phyloP scores from a whole-genome alignment of 139 green algal genomes.

The Marvania coccoides region DNA sequence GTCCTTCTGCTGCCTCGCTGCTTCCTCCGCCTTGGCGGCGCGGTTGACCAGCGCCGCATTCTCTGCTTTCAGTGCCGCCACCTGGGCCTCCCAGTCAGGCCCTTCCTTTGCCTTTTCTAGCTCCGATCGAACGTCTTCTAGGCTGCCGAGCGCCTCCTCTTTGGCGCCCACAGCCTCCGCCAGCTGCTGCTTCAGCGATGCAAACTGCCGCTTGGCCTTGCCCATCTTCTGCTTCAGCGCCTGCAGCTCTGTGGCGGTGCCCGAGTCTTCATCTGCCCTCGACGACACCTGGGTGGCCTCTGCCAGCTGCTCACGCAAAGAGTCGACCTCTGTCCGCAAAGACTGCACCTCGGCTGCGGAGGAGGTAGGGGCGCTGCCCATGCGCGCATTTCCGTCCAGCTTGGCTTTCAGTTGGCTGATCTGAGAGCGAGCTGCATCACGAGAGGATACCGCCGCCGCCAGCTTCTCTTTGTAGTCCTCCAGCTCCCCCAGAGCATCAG shows the following conservation, averaged over 20 bases:
- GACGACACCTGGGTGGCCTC: not conserved
- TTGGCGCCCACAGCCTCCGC: not conserved
- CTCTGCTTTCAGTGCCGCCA: not conserved
- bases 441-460: not conserved
- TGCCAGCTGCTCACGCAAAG: conserved; percentile 9
- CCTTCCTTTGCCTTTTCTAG: no score
- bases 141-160: not conserved
- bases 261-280: not conserved
- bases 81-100: no score
- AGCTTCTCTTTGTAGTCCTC: conserved; percentile 31
- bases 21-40: not conserved
- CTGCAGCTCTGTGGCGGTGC: not conserved
- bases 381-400: not conserved
- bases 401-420: not conserved
- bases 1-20: not conserved
- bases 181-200: conserved; percentile 2
- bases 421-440: not conserved
- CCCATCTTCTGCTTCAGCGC: not conserved
- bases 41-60: not conserved
- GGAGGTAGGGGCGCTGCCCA: not conserved
- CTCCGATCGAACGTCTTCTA: no score
- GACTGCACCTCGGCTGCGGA: conserved; percentile 1
- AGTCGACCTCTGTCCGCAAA: not conserved
- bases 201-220: not conserved
- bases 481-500: conserved; percentile 28